phyloP scores from a whole-genome alignment of 768 basidiomycete species.

The Hypsizygus marmoreus region DNA sequence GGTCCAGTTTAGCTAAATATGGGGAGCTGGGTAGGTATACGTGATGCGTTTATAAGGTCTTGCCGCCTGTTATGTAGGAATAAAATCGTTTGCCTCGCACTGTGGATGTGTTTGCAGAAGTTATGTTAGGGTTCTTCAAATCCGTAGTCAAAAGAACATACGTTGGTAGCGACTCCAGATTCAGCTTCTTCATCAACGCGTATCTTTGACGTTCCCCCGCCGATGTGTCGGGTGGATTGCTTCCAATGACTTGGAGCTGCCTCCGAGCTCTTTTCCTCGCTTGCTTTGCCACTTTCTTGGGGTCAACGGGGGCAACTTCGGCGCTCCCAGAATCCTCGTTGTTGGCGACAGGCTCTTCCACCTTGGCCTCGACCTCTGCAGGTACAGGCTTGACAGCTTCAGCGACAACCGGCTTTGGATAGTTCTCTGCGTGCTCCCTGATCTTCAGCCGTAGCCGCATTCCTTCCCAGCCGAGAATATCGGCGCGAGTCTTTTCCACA shows the following conservation, averaged over 20 bases:
- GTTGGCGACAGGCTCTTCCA: slow-evolving; percentile 10
- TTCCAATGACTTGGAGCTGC: too few relatives aligned
- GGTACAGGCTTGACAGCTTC: slow-evolving; percentile 1
- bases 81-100: slow-evolving; percentile 16
- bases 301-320: neutral
- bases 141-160: too few relatives aligned
- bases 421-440: slow-evolving; percentile 16
- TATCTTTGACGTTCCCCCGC: too few relatives aligned
- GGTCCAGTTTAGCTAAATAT: too few relatives aligned
- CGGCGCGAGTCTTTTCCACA: slow-evolving; percentile 48
- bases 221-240: too few relatives aligned
- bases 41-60: neutral
- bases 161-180: slow-evolving; percentile 18
- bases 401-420: slow-evolving; percentile 1
- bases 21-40: slow-evolving; percentile 1
- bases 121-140: too few relatives aligned
- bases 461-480: slow-evolving; percentile 44
- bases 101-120: neutral
- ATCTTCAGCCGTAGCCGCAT: slow-evolving; percentile 48
- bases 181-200: slow-evolving; percentile 30
- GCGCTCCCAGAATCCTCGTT: neutral
- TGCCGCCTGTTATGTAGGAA: slow-evolving; percentile 12
- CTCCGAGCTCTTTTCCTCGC: slow-evolving; percentile 21
- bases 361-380: neutral
- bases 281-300: slow-evolving; percentile 1